Conservation (phyloP, 1,139 yeast genomes). For the Yamadazyma blattariae region DNA sequence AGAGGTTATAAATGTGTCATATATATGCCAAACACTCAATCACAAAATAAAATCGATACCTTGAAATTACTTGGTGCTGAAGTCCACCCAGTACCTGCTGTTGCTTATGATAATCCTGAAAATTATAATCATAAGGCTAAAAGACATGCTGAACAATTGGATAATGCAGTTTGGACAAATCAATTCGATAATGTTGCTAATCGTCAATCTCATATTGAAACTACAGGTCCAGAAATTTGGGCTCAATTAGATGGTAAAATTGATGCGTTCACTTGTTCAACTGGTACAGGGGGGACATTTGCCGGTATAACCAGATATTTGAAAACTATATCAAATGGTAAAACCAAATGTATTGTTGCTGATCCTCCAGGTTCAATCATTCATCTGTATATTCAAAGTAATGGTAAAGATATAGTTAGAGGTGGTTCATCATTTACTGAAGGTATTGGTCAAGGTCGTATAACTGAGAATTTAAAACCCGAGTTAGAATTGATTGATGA, state of each 20-base stretch:
- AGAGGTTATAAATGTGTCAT: constrained; percentile 81
- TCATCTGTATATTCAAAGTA: constrained; percentile 69
- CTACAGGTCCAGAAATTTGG: constrained; percentile 93
- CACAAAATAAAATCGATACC: constrained; percentile 73
- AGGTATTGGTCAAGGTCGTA: constrained; percentile 94
- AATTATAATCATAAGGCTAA: constrained; percentile 85
- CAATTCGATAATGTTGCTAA: constrained; percentile 87
- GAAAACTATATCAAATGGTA: constrained; percentile 59
- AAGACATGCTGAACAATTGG: constrained; percentile 71
- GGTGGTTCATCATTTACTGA: constrained; percentile 88
- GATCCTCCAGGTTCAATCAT: constrained; percentile 94
- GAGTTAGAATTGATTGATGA: constrained; percentile 73
- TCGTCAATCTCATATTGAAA: constrained; percentile 84
- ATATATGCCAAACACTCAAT: constrained; percentile 88
- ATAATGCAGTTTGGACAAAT: constrained; percentile 87
- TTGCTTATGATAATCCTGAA: constrained; percentile 73
- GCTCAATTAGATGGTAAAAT: constrained; percentile 79
- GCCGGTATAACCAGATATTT: constrained; percentile 79
- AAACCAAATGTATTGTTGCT: constrained; percentile 60
- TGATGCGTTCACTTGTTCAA: constrained; percentile 83
- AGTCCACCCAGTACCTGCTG: constrained; percentile 89
- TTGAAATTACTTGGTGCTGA: constrained; percentile 76
- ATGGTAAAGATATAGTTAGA: constrained; percentile 59
- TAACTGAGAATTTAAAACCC: constrained; percentile 75
- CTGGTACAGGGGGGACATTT: constrained; percentile 91